phyloP scores from a whole-genome alignment of 352 stramenopile species.

The Globisporangium perplexum region DNA sequence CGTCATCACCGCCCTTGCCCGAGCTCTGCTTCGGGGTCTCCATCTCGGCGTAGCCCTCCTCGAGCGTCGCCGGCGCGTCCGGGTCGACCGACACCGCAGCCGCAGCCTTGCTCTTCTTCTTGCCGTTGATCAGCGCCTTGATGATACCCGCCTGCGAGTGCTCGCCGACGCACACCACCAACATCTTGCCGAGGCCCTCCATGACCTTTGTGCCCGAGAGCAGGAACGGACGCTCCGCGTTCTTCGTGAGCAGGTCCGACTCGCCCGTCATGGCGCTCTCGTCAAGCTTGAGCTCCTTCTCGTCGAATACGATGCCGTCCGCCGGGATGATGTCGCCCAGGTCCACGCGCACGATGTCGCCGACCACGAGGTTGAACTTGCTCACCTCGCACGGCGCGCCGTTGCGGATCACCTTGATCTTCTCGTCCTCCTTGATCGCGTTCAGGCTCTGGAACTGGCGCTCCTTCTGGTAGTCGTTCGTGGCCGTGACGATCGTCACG shows the following conservation, averaged over 20 bases:
- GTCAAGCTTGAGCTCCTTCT: conserved; percentile 88
- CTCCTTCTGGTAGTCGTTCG: conserved; percentile 93
- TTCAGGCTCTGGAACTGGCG: conserved; percentile 86
- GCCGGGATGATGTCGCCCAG: conserved; percentile 88
- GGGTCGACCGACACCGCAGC: conserved; percentile 11
- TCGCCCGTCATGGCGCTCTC: conserved; percentile 92
- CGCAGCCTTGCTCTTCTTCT: conserved; percentile 46
- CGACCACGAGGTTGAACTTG: conserved; percentile 64
- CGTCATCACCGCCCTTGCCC: conserved; percentile 9
- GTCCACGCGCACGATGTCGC: conserved; percentile 43
- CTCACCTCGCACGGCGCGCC: conserved; percentile 49
- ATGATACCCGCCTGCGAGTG: conserved; percentile 94
- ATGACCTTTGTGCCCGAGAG: conserved; percentile 93
- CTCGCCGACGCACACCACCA: conserved; percentile 92
- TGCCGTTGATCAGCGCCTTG: conserved; percentile 78
- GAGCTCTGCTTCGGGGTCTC: conserved; percentile 36
- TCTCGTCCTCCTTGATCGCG: conserved; percentile 76
- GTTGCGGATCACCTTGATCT: conserved; percentile 82
- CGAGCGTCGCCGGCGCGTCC: conserved; percentile 7
- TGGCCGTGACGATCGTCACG: conserved; percentile 86
- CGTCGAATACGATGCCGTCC: conserved; percentile 86
- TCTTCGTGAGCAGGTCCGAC: conserved; percentile 85
- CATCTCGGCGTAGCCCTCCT: conserved; percentile 43
- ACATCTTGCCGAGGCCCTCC: conserved; percentile 88
- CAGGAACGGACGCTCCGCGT: conserved; percentile 87